These are phyloP conservation scores for Bullera alba DNA, from an alignment of 768 basidiomycete genomes.

Conservation along the genomic window DNA sequence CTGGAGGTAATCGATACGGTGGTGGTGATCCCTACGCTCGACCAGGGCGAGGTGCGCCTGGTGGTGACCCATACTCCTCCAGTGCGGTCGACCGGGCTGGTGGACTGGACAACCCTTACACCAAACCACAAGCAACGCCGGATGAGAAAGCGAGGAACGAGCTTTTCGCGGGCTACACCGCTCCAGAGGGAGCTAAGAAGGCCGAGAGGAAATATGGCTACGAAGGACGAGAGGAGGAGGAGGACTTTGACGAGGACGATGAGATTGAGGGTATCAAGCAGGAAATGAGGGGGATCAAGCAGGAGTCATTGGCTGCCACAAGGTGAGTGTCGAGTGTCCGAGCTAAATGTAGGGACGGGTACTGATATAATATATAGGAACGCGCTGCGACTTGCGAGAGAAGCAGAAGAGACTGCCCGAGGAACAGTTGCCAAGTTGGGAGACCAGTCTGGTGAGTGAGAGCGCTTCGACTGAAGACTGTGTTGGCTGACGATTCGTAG, in stretches of 20 bases:
- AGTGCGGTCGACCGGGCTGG: neutral
- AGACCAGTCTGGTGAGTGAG: constrained; percentile 76
- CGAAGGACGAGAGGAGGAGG: constrained; percentile 47
- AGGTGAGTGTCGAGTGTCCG: constrained; percentile 46
- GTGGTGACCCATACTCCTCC: constrained; percentile 17
- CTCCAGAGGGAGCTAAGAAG: constrained; percentile 15
- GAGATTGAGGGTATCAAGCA: constrained; percentile 86
- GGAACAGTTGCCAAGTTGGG: constrained; percentile 76
- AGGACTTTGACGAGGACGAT: constrained; percentile 54
- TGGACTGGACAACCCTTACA: constrained; percentile 28
- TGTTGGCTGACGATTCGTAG: constrained; percentile 23
- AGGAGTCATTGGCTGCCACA: constrained; percentile 81
- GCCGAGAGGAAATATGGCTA: constrained; percentile 38
- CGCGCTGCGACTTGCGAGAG: constrained; percentile 83
- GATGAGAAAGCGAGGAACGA: constrained; percentile 38
- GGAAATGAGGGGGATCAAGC: constrained; percentile 78
- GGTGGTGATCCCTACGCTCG: constrained; percentile 33
- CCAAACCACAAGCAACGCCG: constrained; percentile 11
- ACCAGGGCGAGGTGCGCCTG: constrained; percentile 10
- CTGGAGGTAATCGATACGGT: neutral
- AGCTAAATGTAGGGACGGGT: neutral
- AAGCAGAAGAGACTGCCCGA: constrained; percentile 90
- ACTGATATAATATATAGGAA: constrained; percentile 49
- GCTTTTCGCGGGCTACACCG: constrained; percentile 41
- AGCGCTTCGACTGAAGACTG: no score